Evolutionary conservation across 2,329 filamentous ascomycete genomes (phyloP).

Genomic region (Cytospora mali): DNA sequence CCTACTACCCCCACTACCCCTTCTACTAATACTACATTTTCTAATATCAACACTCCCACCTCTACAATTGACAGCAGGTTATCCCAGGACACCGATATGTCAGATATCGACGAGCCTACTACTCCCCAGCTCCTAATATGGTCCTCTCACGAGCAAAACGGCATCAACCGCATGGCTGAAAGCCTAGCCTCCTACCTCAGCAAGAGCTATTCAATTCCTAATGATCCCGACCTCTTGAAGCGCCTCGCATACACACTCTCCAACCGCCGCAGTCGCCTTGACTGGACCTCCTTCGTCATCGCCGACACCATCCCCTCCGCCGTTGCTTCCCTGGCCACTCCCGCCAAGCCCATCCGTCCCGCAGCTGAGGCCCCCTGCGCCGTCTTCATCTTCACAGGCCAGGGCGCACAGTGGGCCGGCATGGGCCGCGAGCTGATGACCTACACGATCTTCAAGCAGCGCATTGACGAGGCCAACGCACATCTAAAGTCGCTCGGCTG

Average conservation of each 20-base stretch:
- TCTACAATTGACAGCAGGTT: background rate
- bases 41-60: background rate
- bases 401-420: constrained; percentile 39
- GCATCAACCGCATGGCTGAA: constrained; percentile 6
- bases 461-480: constrained; percentile 31
- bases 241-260: constrained; percentile 20
- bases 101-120: background rate
- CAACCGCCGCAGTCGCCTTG: constrained; percentile 10
- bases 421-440: constrained; percentile 35
- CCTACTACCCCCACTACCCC: background rate
- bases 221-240: background rate
- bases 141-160: constrained; percentile 14
- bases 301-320: background rate
- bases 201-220: background rate
- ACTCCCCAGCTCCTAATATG: constrained; percentile 6
- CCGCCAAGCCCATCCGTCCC: background rate
- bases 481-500: constrained; percentile 33
- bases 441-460: constrained; percentile 29
- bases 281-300: constrained; percentile 11
- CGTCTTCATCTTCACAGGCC: constrained; percentile 39
- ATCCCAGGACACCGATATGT: background rate
- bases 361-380: constrained; percentile 9
- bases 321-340: background rate
- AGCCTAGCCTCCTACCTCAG: constrained; percentile 1
- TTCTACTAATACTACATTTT: background rate